phyloP scores from a whole-genome alignment of 2,329 filamentous ascomycete species.

The Nemania bipapillata region DNA sequence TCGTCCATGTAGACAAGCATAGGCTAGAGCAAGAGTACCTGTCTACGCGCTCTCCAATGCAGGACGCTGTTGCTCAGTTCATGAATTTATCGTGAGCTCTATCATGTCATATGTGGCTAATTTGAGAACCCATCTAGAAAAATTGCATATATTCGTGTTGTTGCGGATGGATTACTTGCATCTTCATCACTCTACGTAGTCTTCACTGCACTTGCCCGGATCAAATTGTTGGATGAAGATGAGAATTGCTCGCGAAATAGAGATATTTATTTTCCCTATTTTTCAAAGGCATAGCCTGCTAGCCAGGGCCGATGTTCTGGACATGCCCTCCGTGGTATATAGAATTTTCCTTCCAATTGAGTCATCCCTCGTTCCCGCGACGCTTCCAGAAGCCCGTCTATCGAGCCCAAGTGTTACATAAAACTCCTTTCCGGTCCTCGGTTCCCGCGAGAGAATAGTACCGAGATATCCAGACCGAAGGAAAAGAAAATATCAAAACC shows the following conservation, averaged over 20 bases:
- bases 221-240: background rate
- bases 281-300: constrained; percentile 11
- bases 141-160: background rate
- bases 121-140: background rate
- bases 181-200: background rate
- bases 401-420: background rate
- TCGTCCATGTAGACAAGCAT: background rate
- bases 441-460: background rate
- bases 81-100: background rate
- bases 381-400: constrained; percentile 10
- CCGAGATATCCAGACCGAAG: background rate
- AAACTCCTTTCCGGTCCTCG: background rate
- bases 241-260: background rate
- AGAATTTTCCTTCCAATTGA: background rate
- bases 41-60: background rate
- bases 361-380: background rate
- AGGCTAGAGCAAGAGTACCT: background rate
- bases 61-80: background rate
- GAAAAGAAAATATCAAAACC: background rate
- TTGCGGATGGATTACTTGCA: too few species aligned
- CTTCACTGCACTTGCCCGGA: background rate
- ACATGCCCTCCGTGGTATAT: background rate
- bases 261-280: background rate
- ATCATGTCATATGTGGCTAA: too few species aligned
- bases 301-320: background rate